Evolutionary conservation across 257 asterid species (phyloP).

Genomic region (Solanum tarijense): DNA sequence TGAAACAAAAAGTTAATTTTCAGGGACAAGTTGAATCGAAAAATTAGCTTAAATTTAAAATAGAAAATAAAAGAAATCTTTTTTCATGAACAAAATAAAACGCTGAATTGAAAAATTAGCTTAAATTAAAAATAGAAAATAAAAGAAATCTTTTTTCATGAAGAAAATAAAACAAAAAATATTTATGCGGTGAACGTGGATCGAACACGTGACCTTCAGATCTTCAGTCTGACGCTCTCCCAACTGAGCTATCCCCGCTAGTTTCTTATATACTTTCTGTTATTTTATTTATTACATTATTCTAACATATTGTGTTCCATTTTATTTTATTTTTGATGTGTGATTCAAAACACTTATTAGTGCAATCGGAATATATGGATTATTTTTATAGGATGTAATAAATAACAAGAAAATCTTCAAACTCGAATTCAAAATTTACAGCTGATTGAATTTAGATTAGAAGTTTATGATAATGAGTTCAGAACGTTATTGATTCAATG

Average conservation of each 20-base stretch:
- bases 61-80: too few relatives aligned
- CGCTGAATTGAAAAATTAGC: too few relatives aligned
- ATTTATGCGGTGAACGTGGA: conserved; percentile 77
- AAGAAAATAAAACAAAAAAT: too few relatives aligned
- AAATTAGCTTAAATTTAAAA: too few relatives aligned
- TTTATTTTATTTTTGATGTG: too few relatives aligned
- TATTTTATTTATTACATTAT: accelerated
- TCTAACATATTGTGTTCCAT: too few relatives aligned
- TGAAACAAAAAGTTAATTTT: not conserved
- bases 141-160: too few relatives aligned
- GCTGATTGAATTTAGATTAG: not conserved
- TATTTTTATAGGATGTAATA: not conserved
- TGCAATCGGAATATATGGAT: not conserved
- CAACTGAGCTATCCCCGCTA: conserved; percentile 93
- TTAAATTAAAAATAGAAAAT: too few relatives aligned
- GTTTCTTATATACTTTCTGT: too few relatives aligned
- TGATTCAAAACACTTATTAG: not conserved
- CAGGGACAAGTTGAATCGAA: not conserved
- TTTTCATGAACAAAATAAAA: too few relatives aligned
- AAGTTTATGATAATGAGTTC: not conserved
- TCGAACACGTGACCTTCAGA: conserved; percentile 84
- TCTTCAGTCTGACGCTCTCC: conserved; percentile 96
- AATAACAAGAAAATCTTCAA: not conserved
- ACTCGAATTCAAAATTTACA: not conserved
- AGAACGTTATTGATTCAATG: not conserved